Conservation (phyloP, 2,329 filamentous ascomycete species). For the Pyrenophora teres region DNA sequence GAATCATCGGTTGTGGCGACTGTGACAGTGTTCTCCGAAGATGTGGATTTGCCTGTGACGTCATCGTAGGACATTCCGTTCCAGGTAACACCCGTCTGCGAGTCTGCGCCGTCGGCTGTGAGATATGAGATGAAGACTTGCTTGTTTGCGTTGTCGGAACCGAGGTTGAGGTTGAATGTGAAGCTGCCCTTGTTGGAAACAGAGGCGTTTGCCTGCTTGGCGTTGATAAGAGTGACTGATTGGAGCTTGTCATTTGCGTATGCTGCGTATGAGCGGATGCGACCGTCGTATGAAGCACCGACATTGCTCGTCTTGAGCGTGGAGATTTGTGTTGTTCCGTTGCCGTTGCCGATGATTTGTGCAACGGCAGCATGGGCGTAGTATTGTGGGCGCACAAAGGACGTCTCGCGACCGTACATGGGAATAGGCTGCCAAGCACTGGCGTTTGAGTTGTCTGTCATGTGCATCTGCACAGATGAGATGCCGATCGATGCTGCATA, state of each 20-base stretch:
- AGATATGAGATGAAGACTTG: conserved; percentile 55
- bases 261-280: conserved; percentile 52
- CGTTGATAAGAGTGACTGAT: conserved; percentile 55
- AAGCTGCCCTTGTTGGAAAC: conserved; percentile 45
- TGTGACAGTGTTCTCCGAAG: conserved; percentile 40
- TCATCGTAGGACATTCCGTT: conserved; percentile 55
- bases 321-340: conserved; percentile 53
- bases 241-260: conserved; percentile 52
- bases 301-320: conserved; percentile 38
- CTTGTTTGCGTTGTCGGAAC: conserved; percentile 47
- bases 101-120: conserved; percentile 53
- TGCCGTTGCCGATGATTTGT: conserved; percentile 55
- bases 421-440: conserved; percentile 56
- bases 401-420: conserved; percentile 48
- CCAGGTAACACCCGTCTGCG: conserved; percentile 51
- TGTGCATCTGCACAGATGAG: conserved; percentile 57
- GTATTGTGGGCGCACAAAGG: conserved; percentile 56
- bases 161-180: conserved; percentile 51
- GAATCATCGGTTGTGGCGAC: conserved; percentile 32
- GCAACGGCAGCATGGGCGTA: conserved; percentile 58
- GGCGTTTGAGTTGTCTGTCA: conserved; percentile 59
- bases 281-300: conserved; percentile 47
- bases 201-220: conserved; percentile 50
- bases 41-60: conserved; percentile 48
- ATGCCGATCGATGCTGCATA: conserved; percentile 56